Evolutionary conservation across 164 flowering plant species (phyloP).

Genomic region (Magnolia officinalis): DNA sequence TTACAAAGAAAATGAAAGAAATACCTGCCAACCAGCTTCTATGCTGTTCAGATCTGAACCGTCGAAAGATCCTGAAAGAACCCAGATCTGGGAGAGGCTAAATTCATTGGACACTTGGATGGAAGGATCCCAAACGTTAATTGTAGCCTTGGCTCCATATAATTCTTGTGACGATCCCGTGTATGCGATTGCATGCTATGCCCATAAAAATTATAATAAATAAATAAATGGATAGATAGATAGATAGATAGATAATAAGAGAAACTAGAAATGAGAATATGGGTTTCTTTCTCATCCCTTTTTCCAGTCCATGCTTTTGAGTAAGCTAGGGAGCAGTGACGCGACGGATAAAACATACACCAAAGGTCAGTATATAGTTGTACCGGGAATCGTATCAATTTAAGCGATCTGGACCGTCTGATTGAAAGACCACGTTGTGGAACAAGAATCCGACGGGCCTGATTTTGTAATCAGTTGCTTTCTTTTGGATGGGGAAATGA

Average conservation of each 20-base stretch:
- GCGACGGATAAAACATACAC: not conserved
- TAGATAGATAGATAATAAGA: not conserved
- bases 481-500: no score
- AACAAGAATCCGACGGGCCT: no score
- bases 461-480: no score
- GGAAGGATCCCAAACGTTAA: constrained; percentile 94
- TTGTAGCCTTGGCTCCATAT: constrained; percentile 89
- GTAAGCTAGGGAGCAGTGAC: no score
- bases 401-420: not conserved
- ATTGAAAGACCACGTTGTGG: no score
- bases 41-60: constrained; percentile 95
- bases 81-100: constrained; percentile 89
- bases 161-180: constrained; percentile 58
- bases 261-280: not conserved
- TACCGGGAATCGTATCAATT: not conserved
- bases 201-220: not conserved
- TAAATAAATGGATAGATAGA: not conserved
- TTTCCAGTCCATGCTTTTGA: not conserved
- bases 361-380: not conserved
- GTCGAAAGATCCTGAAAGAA: constrained; percentile 83
- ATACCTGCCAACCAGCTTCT: constrained; percentile 99
- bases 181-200: constrained; percentile 90
- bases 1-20: constrained; percentile 13
- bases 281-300: not conserved
- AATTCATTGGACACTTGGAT: constrained; percentile 74